These are phyloP conservation scores for Mycosphaerella sp. DNA, from an alignment of 2,329 filamentous ascomycete species.

Conservation along the genomic window DNA sequence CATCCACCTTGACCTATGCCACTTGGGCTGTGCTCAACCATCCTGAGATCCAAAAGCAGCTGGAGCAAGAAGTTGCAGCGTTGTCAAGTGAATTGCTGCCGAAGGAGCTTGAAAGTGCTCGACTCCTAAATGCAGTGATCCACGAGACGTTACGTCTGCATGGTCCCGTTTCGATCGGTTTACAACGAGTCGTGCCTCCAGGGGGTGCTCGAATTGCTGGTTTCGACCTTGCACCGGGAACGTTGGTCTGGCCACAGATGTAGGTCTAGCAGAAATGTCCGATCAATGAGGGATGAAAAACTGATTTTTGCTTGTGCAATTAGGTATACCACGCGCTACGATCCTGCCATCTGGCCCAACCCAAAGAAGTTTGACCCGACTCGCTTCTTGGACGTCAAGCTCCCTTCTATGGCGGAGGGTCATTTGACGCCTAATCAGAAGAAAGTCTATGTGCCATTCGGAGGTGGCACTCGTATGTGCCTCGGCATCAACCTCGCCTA, in stretches of 20 bases:
- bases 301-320: background rate
- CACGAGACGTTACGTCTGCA: conserved; percentile 37
- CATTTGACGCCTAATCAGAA: conserved; percentile 16
- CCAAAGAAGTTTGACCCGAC: conserved; percentile 15
- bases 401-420: conserved; percentile 17
- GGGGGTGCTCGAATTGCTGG: conserved; percentile 27
- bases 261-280: background rate
- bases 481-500: conserved; percentile 19
- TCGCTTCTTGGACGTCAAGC: conserved; percentile 16
- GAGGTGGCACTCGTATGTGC: conserved; percentile 18
- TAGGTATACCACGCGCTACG: conserved; percentile 18
- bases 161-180: conserved; percentile 32
- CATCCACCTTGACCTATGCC: conserved; percentile 27
- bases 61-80: conserved; percentile 23
- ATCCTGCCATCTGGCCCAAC: conserved; percentile 17
- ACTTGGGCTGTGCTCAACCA: conserved; percentile 26
- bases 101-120: conserved; percentile 30
- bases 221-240: conserved; percentile 16
- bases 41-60: conserved; percentile 18
- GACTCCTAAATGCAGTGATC: conserved; percentile 36
- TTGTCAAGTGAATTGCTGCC: conserved; percentile 17
- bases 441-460: conserved; percentile 20
- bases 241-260: conserved; percentile 19
- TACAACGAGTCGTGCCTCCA: conserved; percentile 35
- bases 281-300: background rate